phyloP scores from a whole-genome alignment of 345 rosid genomes.

The Barbarea vulgaris region DNA sequence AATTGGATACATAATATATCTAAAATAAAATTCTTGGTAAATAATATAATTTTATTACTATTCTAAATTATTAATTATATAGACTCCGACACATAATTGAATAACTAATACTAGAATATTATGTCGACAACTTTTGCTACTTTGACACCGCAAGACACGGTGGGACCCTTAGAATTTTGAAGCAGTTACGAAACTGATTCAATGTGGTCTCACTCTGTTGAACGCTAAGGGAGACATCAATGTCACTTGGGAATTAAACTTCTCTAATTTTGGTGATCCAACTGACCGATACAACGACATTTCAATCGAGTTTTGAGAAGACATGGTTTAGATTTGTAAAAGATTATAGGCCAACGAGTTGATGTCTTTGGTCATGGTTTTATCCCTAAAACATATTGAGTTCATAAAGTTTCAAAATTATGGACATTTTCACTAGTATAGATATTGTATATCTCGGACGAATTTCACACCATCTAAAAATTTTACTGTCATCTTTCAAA shows the following conservation, averaged over 20 bases:
- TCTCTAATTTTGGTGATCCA: constrained; percentile 30
- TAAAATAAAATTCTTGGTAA: too few relatives aligned
- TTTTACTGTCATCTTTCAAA: too few relatives aligned
- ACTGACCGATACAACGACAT: not conserved
- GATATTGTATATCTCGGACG: too few relatives aligned
- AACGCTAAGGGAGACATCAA: constrained; percentile 28
- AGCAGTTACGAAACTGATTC: constrained; percentile 25
- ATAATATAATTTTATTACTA: too few relatives aligned
- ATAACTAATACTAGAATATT: too few relatives aligned
- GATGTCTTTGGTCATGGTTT: constrained; percentile 2
- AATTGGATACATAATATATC: not conserved
- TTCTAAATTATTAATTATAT: too few relatives aligned
- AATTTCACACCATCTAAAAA: too few relatives aligned
- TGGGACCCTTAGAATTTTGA: too few relatives aligned
- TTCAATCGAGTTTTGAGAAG: constrained; percentile 10
- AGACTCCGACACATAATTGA: not conserved
- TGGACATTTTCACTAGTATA: too few relatives aligned
- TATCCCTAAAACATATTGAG: not conserved
- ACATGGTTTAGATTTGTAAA: constrained; percentile 29
- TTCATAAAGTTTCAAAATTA: constrained; percentile 13
- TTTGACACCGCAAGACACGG: too few relatives aligned
- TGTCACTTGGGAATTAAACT: constrained; percentile 37
- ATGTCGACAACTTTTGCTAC: too few relatives aligned
- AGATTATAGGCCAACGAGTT: constrained; percentile 19
- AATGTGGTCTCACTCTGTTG: constrained; percentile 28